These are phyloP conservation scores for Rhodotorula sp. DNA, from an alignment of 1,284 basidiomycete genomes.

Conservation along the genomic window DNA sequence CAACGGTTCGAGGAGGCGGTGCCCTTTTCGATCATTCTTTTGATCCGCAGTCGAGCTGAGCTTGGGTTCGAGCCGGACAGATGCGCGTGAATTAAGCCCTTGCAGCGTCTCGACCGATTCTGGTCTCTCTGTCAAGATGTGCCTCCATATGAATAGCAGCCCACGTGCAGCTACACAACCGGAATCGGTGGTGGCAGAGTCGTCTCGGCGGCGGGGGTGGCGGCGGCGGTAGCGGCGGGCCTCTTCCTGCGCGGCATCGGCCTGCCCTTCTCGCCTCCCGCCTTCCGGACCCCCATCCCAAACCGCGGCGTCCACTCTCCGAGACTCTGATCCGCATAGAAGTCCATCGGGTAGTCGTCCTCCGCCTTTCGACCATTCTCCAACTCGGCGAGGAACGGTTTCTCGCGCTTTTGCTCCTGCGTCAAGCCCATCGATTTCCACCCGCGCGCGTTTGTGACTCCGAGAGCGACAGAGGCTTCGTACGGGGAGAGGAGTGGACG, in stretches of 20 bases:
- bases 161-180: not conserved
- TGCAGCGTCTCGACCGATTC: not conserved
- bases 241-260: conserved; percentile 37
- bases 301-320: conserved; percentile 51
- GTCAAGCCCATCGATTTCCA: conserved; percentile 54
- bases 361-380: conserved; percentile 45
- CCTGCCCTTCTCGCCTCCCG: conserved; percentile 35
- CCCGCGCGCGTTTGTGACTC: conserved; percentile 57
- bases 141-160: not conserved
- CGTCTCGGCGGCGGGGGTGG: not conserved
- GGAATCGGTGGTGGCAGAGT: not conserved
- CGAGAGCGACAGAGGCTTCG: conserved; percentile 84
- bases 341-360: conserved; percentile 88
- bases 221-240: not conserved
- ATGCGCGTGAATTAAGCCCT: not conserved
- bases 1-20: too few species aligned
- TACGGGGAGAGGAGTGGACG: conserved; percentile 88
- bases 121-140: not conserved
- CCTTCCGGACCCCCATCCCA: conserved; percentile 34
- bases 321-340: conserved; percentile 75
- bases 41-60: too few species aligned
- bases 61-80: too few species aligned
- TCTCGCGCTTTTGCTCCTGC: conserved; percentile 41
- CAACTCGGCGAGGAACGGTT: conserved; percentile 41
- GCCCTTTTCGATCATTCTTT: too few species aligned